Conservation (phyloP, 352 stramenopile genomes). For the Phytophthora pluvialis region DNA sequence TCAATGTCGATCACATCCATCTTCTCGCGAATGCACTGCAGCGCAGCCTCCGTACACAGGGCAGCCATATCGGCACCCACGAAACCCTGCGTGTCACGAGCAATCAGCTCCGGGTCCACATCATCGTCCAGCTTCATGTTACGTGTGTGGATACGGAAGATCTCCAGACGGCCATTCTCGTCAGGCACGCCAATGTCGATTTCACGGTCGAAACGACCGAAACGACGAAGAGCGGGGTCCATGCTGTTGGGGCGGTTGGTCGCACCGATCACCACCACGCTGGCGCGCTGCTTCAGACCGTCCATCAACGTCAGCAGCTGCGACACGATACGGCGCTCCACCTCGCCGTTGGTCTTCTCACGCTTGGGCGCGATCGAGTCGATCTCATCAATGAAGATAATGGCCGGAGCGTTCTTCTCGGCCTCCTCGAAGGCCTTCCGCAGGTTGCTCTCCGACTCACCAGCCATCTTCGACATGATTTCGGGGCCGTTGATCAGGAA, state of each 20-base stretch:
- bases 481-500: conserved; percentile 99
- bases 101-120: conserved; percentile 98
- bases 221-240: conserved; percentile 97
- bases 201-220: conserved; percentile 99
- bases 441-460: conserved; percentile 93
- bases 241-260: conserved; percentile 99
- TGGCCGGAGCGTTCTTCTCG: conserved; percentile 99
- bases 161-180: conserved; percentile 98
- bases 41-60: conserved; percentile 97
- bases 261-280: conserved; percentile 98
- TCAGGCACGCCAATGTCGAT: conserved; percentile 99
- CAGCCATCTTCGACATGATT: conserved; percentile 99
- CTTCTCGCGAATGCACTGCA: conserved; percentile 99
- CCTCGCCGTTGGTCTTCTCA: conserved; percentile 99
- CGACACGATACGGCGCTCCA: conserved; percentile 98
- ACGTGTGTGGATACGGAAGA: conserved; percentile 99
- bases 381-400: conserved; percentile 99
- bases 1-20: conserved; percentile 99
- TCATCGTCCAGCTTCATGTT: conserved; percentile 99
- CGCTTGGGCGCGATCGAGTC: conserved; percentile 98
- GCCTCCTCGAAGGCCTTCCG: conserved; percentile 99
- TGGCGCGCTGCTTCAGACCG: conserved; percentile 92
- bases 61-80: conserved; percentile 99
- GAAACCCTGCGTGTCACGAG: conserved; percentile 99
- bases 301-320: conserved; percentile 99